Evolutionary conservation across 805 yeast species (phyloP).

Genomic region (Pichia eremophila): DNA sequence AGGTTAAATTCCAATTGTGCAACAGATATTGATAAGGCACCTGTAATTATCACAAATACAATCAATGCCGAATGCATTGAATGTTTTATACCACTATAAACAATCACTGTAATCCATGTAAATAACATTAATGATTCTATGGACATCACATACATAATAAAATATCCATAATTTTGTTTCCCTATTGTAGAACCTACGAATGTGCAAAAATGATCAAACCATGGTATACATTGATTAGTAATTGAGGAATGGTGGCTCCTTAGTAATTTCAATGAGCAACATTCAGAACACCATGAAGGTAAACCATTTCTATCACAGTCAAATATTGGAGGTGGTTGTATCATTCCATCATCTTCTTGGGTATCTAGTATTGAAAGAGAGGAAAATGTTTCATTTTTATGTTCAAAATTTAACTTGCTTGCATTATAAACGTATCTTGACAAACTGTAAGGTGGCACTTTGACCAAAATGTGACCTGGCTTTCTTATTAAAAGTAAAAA

Average conservation of each 20-base stretch:
- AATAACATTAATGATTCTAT: conserved; percentile 30
- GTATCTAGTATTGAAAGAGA: not conserved
- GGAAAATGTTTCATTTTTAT: not conserved
- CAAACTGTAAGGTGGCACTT: conserved; percentile 29
- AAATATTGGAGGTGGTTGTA: conserved; percentile 48
- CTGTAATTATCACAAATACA: conserved; percentile 32
- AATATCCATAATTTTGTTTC: conserved; percentile 49
- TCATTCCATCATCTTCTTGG: conserved; percentile 10
- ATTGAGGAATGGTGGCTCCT: conserved; percentile 64
- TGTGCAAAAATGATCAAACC: conserved; percentile 77
- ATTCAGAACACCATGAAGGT: conserved; percentile 66
- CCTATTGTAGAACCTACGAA: conserved; percentile 75
- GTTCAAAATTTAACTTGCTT: not conserved
- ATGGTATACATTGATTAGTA: conserved; percentile 48
- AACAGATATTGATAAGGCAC: conserved; percentile 38
- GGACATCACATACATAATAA: conserved; percentile 41
- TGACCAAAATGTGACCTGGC: conserved; percentile 41
- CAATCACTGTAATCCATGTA: conserved; percentile 28
- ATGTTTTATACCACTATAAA: conserved; percentile 13
- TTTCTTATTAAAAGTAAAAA: conserved; percentile 36
- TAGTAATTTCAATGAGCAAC: conserved; percentile 55
- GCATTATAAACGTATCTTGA: conserved; percentile 19
- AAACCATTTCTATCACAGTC: conserved; percentile 63
- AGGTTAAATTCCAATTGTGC: conserved; percentile 31
- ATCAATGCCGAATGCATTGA: conserved; percentile 18